Percentiles rank a stretch among this genome's conserved stretches.
phyloP scores from a whole-genome alignment of 768 basidiomycete genomes.

The Calocybe gangraenosa region DNA sequence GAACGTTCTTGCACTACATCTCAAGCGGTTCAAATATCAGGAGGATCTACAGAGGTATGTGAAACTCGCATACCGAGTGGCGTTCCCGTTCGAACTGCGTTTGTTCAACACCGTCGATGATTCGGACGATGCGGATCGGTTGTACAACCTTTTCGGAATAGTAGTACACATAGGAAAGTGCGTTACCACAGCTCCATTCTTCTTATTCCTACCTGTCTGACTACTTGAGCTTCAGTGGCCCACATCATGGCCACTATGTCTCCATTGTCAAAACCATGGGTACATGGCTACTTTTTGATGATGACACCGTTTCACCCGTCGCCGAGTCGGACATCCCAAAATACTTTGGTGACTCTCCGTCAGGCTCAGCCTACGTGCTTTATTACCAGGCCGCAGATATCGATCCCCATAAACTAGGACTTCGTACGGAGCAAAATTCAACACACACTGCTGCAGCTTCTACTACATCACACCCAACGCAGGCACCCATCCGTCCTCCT shows the following conservation, averaged over 20 bases:
- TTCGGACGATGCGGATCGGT: constrained; percentile 81
- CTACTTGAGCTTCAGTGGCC: constrained; percentile 58
- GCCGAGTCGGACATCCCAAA: constrained; percentile 86
- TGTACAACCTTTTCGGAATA: constrained; percentile 94
- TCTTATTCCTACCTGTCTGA: neutral
- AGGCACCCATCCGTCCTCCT: constrained; percentile 7
- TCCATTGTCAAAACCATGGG: constrained; percentile 86
- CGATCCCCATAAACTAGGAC: constrained; percentile 66
- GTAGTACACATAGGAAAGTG: constrained; percentile 99
- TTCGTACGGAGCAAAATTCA: constrained; percentile 30
- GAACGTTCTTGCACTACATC: constrained; percentile 90
- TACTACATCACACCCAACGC: neutral
- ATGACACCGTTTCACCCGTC: constrained; percentile 86
- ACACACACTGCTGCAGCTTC: constrained; percentile 1
- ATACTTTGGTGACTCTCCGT: constrained; percentile 89
- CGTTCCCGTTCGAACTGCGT: constrained; percentile 91
- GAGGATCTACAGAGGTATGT: constrained; percentile 87
- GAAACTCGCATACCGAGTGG: constrained; percentile 95
- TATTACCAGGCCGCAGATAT: constrained; percentile 96
- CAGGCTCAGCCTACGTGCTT: constrained; percentile 91
- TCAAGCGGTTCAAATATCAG: constrained; percentile 99
- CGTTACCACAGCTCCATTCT: constrained; percentile 27
- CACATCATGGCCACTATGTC: constrained; percentile 98
- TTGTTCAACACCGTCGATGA: constrained; percentile 98
- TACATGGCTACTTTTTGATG: constrained; percentile 92